These are phyloP conservation scores for Vaccinium macrocarpon DNA, from an alignment of 148 eudicot genomes.

Conservation along the genomic window DNA sequence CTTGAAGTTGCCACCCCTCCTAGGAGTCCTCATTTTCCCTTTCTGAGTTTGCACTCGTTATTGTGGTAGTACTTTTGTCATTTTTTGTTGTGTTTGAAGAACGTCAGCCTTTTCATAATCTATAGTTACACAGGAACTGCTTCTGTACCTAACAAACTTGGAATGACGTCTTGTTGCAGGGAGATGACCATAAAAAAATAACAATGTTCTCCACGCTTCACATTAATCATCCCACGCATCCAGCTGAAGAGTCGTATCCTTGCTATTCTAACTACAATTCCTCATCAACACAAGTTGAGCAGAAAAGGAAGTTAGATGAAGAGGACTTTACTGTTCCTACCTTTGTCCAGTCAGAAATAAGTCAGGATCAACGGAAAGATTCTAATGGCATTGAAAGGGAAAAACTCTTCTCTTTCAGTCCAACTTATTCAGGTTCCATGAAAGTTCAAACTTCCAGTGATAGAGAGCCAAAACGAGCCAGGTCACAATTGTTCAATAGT, in stretches of 20 bases:
- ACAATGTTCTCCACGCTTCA: conserved; percentile 36
- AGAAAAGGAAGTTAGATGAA: conserved; percentile 47
- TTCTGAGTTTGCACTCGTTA: not conserved
- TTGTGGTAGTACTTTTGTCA: not conserved
- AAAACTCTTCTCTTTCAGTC: conserved; percentile 23
- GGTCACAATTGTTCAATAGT: conserved; percentile 21
- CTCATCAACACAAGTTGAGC: conserved; percentile 28
- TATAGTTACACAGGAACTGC: not conserved
- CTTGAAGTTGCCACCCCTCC: not conserved
- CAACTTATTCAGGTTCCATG: conserved; percentile 15
- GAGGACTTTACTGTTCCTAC: conserved; percentile 84
- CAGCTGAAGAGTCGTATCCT: conserved; percentile 34
- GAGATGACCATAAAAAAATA: conserved; percentile 37
- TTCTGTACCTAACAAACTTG: not conserved
- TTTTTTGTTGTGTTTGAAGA: not conserved
- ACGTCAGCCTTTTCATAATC: not conserved
- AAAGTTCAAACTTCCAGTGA: conserved; percentile 25
- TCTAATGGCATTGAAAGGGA: conserved; percentile 23
- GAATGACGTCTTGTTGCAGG: conserved; percentile 35
- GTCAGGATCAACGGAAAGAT: conserved; percentile 25
- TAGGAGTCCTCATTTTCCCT: not conserved
- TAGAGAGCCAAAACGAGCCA: conserved; percentile 31
- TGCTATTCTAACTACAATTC: conserved; percentile 35
- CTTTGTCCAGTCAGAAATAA: conserved; percentile 44
- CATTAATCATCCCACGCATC: conserved; percentile 33